Base-by-base conservation (phyloP, 169 alveolate species). In the Plasmodium adleri region DNA sequence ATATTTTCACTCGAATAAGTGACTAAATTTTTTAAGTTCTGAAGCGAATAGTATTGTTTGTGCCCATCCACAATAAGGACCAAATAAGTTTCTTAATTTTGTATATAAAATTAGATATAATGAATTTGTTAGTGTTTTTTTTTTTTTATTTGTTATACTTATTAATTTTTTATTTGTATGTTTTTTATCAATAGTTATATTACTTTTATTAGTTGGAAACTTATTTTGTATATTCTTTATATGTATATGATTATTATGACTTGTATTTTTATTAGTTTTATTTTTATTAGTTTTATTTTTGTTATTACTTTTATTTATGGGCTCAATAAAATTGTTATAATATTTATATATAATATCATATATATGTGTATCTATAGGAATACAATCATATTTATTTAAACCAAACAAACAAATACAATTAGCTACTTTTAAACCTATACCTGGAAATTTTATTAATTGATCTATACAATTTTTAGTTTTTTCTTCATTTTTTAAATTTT, bases 311-410 rank as follows among this genome's bases (percentile, higher is more conserved):
- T 20, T 39, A 10, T 50, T 49, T 4, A 47, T 20, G 10, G 20
- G 60, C 15, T 70, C 74, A 50, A 83, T 72, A 32, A 83, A 49
- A 28, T 83, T 43, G 5, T 59, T 71, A 72, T 83, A 83, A 47
- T 83, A 83, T 64, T 67, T 83, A 24, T 83, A 71, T 1, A 83
- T 83, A 32, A 83, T 83, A 49, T 83, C 91, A 83, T 83, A 88
- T 43, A 97, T 94, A 76, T 97, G 99, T 13, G 97, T 96, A 88
- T 97, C 99, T n/a, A 97, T 96, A 9, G 99, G 99, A 12, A 97
- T 95, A 39, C 92, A 85, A 52, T 93, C 94, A 10, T 91, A 74
- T 71, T 92, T 91, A 47, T 96, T 96, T 56, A 97, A 71, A n/a
- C 97, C 92, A 83, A 95, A 97, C 22, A 97, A 90, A 20, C 96